phyloP scores from a whole-genome alignment of 2,329 filamentous ascomycete genomes.

The Beauveria medogensis region DNA sequence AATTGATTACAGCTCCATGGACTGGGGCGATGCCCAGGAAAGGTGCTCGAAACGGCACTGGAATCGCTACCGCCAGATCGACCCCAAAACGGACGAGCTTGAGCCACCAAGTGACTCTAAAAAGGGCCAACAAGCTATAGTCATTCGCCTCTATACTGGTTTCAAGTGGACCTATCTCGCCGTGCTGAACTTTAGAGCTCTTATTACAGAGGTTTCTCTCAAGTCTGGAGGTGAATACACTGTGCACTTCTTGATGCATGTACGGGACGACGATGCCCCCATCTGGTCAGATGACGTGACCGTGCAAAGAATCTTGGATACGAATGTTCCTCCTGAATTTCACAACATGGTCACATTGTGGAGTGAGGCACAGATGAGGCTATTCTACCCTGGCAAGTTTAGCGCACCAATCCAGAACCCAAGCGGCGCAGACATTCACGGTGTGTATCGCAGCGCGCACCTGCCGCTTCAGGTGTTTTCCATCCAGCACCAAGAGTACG shows the following conservation, averaged over 20 bases:
- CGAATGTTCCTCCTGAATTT: conserved; percentile 64
- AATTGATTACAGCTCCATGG: conserved; percentile 46
- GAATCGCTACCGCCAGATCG: conserved; percentile 44
- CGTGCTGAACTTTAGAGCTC: conserved; percentile 70
- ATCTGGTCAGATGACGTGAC: conserved; percentile 75
- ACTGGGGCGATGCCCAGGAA: conserved; percentile 48
- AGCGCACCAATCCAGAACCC: conserved; percentile 57
- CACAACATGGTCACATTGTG: conserved; percentile 73
- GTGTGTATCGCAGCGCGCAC: conserved; percentile 60
- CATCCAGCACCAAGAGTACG: conserved; percentile 54
- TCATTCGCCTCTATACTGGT: conserved; percentile 73
- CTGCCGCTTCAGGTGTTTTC: conserved; percentile 58
- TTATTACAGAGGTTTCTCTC: conserved; percentile 71
- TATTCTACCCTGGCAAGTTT: conserved; percentile 67
- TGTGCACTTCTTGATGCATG: conserved; percentile 77
- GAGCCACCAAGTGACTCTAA: conserved; percentile 23
- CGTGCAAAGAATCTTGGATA: conserved; percentile 61
- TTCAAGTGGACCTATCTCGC: conserved; percentile 73
- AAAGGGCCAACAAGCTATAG: conserved; percentile 59
- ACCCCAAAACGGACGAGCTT: conserved; percentile 30
- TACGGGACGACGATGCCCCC: conserved; percentile 68
- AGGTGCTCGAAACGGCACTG: conserved; percentile 53
- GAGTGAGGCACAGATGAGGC: conserved; percentile 76
- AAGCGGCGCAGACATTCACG: conserved; percentile 51
- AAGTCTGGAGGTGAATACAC: conserved; percentile 74